Evolutionary conservation across 305 asterid species (phyloP).

Genomic region (Fraxinus ornus): DNA sequence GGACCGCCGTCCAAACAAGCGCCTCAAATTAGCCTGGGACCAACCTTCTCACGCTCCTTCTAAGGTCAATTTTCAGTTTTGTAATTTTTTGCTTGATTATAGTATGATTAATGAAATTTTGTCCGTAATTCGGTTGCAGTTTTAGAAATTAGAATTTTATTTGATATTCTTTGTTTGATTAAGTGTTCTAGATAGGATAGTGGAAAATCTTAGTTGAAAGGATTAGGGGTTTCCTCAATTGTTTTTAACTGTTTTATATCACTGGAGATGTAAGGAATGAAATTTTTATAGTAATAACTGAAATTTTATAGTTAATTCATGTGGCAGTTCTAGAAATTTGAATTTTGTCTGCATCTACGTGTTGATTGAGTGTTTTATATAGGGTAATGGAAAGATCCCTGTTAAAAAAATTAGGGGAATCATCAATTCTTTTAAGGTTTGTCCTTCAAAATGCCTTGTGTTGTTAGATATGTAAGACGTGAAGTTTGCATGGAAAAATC

Average conservation of each 20-base stretch:
- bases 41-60: conserved; percentile 40
- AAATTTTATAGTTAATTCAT: background rate
- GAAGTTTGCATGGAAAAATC: background rate
- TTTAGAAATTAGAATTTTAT: background rate
- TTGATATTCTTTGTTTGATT: background rate
- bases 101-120: background rate
- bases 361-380: background rate
- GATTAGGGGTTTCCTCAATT: background rate
- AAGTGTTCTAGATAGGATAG: background rate
- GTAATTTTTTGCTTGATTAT: background rate
- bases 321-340: background rate
- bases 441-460: background rate
- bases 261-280: background rate
- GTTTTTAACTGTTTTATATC: background rate
- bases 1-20: conserved; percentile 52
- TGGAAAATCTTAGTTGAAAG: background rate
- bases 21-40: conserved; percentile 49
- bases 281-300: background rate
- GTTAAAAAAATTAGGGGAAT: background rate
- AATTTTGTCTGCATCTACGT: background rate
- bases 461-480: background rate
- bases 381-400: background rate
- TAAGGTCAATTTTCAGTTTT: conserved; percentile 30
- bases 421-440: background rate
- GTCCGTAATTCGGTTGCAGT: background rate